Base-by-base conservation (phyloP, 306 rosid species). In the Ormosia semicastrata region DNA sequence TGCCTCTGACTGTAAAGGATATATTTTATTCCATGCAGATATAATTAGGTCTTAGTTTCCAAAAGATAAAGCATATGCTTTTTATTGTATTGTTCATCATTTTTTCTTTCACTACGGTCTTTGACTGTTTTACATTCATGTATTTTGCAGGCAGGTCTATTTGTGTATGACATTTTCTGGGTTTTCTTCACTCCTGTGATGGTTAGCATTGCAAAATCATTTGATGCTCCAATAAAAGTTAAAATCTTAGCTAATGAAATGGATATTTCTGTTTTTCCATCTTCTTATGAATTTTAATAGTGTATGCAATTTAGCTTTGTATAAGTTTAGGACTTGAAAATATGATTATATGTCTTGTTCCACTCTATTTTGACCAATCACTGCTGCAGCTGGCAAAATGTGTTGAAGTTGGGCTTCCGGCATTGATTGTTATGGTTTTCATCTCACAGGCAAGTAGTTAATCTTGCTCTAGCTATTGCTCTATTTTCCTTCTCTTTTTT, bases 131-230 rank as follows among this genome's bases (percentile, higher is more conserved):
- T 73, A 14, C 8, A 43, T 69, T 74, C 47, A 56, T 83, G 34
- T 82, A 67, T 33, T 49, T 65, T 80, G 66, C 90, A 96, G 99
- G 95, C 95, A 40, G 99, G 99, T 67, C 97, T 96, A 36, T 96
- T 96, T 82, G 94, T 96, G 8, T 96, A 96, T 59, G 98, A 96
- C 86, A 94, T 96, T 71, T 96, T 96, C 97, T 96, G 99, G 99
- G 99, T 96, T 81, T 96, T 96, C 94, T 96, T 96, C 88, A 96
- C 98, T 54, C 99, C 98, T 7, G 99, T 96, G 81, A 96, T 96
- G 99, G 98, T 96, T 70, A 96, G 99, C 81, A 98, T 96, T 73
- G 99, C 99, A 39, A 96, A 96, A 91, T 96, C 98, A 71, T 96
- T 96, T 74, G 99, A 96, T 74, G 99, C 99, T 71, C 99, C 99